These are phyloP conservation scores for Botrytis cinerea DNA, from an alignment of 2,329 filamentous ascomycete genomes.

Conservation along the genomic window DNA sequence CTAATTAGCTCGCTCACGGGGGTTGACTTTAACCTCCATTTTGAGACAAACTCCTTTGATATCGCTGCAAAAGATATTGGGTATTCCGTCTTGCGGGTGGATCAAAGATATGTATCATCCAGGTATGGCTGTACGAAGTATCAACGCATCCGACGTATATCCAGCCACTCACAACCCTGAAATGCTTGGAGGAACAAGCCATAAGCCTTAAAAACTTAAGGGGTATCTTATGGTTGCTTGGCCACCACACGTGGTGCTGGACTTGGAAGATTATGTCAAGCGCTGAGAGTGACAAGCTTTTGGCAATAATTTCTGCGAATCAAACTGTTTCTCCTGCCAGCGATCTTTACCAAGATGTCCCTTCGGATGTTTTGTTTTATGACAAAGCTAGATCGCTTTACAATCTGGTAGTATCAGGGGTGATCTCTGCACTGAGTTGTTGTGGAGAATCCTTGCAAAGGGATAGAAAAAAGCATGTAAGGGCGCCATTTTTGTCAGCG, in stretches of 20 bases:
- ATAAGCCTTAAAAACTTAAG: not conserved
- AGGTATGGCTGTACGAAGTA: not conserved
- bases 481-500: not conserved
- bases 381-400: not conserved
- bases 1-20: not conserved
- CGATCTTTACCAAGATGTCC: not conserved
- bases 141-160: not conserved
- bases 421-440: not conserved
- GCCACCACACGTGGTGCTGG: not conserved
- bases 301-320: not conserved
- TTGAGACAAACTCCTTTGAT: not conserved
- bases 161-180: not conserved
- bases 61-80: not conserved
- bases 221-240: not conserved
- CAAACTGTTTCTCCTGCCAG: not conserved
- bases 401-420: not conserved
- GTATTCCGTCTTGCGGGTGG: not conserved
- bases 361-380: not conserved
- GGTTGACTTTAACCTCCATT: not conserved
- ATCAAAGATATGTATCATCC: not conserved
- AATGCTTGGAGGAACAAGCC: not conserved
- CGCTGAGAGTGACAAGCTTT: too few species aligned
- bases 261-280: not conserved
- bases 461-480: not conserved
- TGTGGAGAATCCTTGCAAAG: not conserved